These are phyloP conservation scores for Athelia psychrophila DNA, from an alignment of 1,284 basidiomycete genomes.

Conservation along the genomic window DNA sequence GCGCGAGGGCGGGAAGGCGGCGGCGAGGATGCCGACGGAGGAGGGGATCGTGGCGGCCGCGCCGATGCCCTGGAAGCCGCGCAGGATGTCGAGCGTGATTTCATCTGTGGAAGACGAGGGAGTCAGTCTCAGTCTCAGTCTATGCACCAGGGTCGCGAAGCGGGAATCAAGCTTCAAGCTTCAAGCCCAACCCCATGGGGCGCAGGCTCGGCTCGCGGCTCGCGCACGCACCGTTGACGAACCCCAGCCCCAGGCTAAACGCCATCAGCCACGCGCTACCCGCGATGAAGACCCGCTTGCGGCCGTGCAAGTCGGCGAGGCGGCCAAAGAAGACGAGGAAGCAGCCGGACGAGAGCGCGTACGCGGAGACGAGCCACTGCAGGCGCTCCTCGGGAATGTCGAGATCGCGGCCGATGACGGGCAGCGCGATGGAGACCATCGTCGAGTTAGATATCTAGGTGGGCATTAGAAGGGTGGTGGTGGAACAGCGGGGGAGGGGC, in stretches of 20 bases:
- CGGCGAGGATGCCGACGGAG: constrained; percentile 50
- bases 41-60: constrained; percentile 69
- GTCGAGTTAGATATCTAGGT: constrained; percentile 29
- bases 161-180: no score
- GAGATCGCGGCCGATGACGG: constrained; percentile 47
- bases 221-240: constrained; percentile 44
- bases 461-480: no score
- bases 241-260: constrained; percentile 54
- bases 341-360: constrained; percentile 58
- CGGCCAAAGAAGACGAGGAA: constrained; percentile 69
- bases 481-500: no score
- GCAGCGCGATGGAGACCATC: constrained; percentile 45
- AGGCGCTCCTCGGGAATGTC: constrained; percentile 39
- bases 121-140: no score
- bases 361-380: constrained; percentile 60
- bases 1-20: constrained; percentile 32
- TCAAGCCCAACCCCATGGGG: no score
- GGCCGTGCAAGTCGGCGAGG: constrained; percentile 70
- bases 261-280: constrained; percentile 47
- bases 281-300: constrained; percentile 56
- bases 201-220: no score
- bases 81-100: constrained; percentile 58
- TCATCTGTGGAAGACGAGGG: no score
- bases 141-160: neutral
- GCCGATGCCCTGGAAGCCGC: constrained; percentile 71